Conservation (phyloP, 495 filamentous ascomycete genomes). For the Staphylotrichum longicolle region DNA sequence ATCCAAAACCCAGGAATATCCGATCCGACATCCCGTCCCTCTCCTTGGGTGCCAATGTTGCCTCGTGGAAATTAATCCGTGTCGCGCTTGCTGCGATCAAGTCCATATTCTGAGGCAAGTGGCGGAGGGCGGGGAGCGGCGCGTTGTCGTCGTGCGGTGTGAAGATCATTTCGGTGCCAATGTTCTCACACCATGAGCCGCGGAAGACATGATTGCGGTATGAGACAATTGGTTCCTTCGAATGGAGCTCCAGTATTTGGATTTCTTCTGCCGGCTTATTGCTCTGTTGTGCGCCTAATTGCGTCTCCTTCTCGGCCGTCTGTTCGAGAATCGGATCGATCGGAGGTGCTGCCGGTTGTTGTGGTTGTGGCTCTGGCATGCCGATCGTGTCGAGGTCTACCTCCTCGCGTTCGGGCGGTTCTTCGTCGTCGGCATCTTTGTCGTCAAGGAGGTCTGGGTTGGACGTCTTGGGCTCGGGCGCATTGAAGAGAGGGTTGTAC, state of each 20-base stretch:
- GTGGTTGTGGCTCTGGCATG: slow-evolving; percentile 15
- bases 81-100: slow-evolving; percentile 59
- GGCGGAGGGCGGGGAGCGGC: slow-evolving; percentile 41
- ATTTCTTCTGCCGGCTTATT: slow-evolving; percentile 43
- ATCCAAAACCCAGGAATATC: background rate
- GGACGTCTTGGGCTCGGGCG: slow-evolving; percentile 22
- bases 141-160: slow-evolving; percentile 46
- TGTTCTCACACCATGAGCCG: slow-evolving; percentile 71
- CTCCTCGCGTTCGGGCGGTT: slow-evolving; percentile 30
- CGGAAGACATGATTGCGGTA: slow-evolving; percentile 73
- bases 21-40: background rate
- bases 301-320: slow-evolving; percentile 4
- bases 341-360: slow-evolving; percentile 11
- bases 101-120: slow-evolving; percentile 52
- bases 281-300: background rate
- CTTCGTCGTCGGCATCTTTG: slow-evolving; percentile 35
- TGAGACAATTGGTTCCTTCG: slow-evolving; percentile 64
- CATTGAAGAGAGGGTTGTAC: slow-evolving; percentile 39
- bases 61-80: slow-evolving; percentile 45
- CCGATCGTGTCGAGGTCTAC: slow-evolving; percentile 30
- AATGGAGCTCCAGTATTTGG: slow-evolving; percentile 80
- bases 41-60: slow-evolving; percentile 22
- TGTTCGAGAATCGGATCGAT: slow-evolving; percentile 25
- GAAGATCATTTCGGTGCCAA: slow-evolving; percentile 80
- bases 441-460: slow-evolving; percentile 29